Evolutionary conservation across 2,329 filamentous ascomycete genomes (phyloP), one percentile per base, ranked within the genome.

Genomic region (Diaporthe batatas): DNA sequence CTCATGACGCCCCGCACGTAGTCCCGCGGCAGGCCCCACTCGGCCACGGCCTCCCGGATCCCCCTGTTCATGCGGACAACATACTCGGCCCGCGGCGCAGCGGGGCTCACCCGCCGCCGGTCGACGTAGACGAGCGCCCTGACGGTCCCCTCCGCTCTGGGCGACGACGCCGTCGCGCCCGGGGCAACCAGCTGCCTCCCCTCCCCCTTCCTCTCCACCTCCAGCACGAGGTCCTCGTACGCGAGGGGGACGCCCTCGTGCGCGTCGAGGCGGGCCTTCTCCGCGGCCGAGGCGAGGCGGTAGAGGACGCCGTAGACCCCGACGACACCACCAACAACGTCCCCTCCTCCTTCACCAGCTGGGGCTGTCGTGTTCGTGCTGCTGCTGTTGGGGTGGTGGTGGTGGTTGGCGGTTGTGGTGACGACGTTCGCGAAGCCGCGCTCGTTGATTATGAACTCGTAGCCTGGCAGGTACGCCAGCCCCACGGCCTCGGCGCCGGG

Each of bases 231-330:
- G 78, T 91, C 92, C 47, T 85, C 84, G 77, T 93, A 93, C 1
- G 86, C 86, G n/a, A 77, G 76, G 0, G 90, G 89, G 0, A 93
- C 91, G 59, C 90, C 91, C 80, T 93, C 91, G 75, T 85, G 88
- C 0, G 68, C 68, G 77, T 92, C 90, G 0, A 92, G 83, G 0
- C 71, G 73, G 5, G 72, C 77, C 49, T 71, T 71, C 79, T 91
- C 89, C 76, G 91, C 89, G 1, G 76, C 64, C 0, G 81, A 77
- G 11, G 84, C 79, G 0, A 91, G 81, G 10, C 81, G 81, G 77
- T 91, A 91, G 25, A 91, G 80, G 3, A 91, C 79, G 7, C 89
- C 89, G 79, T 88, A 90, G 42, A 90, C 86, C 68, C 86, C 85
- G 1, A 42, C n/a, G 29, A 18, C 18, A 25, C 6, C 8, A 29